Evolutionary conservation across 352 stramenopile genomes (phyloP).

Genomic region (Aphanomyces astaci): DNA sequence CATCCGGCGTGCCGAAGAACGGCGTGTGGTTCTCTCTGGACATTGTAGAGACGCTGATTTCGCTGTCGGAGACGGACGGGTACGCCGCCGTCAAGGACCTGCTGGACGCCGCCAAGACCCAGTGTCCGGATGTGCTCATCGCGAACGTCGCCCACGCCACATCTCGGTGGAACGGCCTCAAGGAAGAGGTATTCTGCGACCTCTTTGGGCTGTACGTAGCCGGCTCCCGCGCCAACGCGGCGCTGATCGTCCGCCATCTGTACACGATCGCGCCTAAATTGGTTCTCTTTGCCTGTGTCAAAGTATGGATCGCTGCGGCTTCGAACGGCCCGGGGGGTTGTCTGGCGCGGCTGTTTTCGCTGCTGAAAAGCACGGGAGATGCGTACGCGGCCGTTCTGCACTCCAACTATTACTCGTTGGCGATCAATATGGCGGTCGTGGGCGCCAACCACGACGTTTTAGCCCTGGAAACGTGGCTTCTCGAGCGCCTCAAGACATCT

Average conservation of each 20-base stretch:
- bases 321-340: constrained; percentile 59
- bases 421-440: constrained; percentile 68
- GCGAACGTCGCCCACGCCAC: constrained; percentile 73
- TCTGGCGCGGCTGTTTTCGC: constrained; percentile 71
- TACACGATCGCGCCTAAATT: constrained; percentile 80
- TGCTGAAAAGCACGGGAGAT: constrained; percentile 80
- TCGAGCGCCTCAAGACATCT: constrained; percentile 67
- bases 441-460: constrained; percentile 81
- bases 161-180: constrained; percentile 70
- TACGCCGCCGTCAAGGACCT: constrained; percentile 77
- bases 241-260: constrained; percentile 80
- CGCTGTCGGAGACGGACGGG: constrained; percentile 73
- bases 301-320: constrained; percentile 62
- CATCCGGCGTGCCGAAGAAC: constrained; percentile 75
- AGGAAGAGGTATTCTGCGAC: constrained; percentile 82
- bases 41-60: constrained; percentile 68
- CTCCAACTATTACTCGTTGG: constrained; percentile 86
- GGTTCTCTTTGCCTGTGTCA: constrained; percentile 81
- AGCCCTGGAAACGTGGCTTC: constrained; percentile 73
- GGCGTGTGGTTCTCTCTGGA: constrained; percentile 83
- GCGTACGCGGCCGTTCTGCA: constrained; percentile 72
- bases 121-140: constrained; percentile 77
- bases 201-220: constrained; percentile 83
- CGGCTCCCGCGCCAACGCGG: constrained; percentile 64
- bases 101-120: constrained; percentile 72